Evolutionary conservation across 306 rosid species (phyloP), one percentile per base, ranked within the genome.

Genomic region (Dalbergia cultrata): DNA sequence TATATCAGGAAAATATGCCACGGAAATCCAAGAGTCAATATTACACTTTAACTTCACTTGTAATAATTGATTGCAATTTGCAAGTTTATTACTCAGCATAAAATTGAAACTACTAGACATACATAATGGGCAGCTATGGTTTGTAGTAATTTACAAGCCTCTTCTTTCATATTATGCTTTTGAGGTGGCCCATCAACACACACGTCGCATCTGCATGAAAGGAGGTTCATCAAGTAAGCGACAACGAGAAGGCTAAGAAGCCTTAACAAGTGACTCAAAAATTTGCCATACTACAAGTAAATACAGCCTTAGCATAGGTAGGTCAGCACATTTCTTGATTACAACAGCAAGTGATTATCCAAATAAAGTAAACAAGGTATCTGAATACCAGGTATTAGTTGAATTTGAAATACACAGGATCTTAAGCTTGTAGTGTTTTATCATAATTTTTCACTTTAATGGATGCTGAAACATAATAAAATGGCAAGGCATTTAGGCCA

Each of bases 131-230:
- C 69, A 76, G 87, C 88, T 72, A 95, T 80, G 61, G 88, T 86
- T 88, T 84, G 94, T 70, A 93, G 85, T 19, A 95, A 81, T 75
- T 79, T 70, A 80, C 81, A 77, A 4, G 93, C 92, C 81, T 95
- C 97, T 87, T 93, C 97, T 78, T 78, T 93, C 84, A 93, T 66
- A 84, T 95, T 83, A 83, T 87, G 88, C 86, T 62, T 75, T 88
- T 84, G 85, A 75, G 97, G 99, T 60, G 94, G 95, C 75, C 95
- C 97, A 47, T 85, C 81, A 58, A 61, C 83, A 72, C 99, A 95
- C 39, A 90, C 90, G 80, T 95, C 99, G 84, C 99, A 95, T 85
- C 99, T 95, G 87, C 84, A 81, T 53, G 67, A 81, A 49, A 73
- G 41, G 39, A 68, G 68, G 66, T 63, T 26, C 61, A 50, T 72